Conservation (phyloP, 1,139 yeast genomes). For the Groenewaldozyma auringiensis region DNA sequence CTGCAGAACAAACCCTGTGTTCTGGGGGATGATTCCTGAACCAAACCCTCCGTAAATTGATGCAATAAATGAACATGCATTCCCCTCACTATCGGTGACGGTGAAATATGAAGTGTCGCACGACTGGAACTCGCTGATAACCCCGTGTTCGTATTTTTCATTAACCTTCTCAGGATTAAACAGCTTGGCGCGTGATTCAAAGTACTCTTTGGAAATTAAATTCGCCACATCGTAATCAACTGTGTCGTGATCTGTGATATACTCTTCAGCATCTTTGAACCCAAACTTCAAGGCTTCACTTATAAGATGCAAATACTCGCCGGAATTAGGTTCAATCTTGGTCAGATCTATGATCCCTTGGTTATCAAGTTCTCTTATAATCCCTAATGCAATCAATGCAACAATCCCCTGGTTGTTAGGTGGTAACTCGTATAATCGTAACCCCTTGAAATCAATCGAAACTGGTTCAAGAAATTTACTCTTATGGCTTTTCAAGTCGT, state of each 20-base stretch:
- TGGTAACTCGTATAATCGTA: conserved; percentile 61
- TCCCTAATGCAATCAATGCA: conserved; percentile 61
- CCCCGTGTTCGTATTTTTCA: conserved; percentile 41
- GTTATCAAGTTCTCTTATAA: conserved; percentile 46
- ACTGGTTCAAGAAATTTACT: conserved; percentile 61
- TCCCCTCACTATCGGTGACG: conserved; percentile 62
- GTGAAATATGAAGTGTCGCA: conserved; percentile 76
- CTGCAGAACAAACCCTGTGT: conserved; percentile 63
- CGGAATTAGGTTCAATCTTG: conserved; percentile 54
- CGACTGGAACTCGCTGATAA: conserved; percentile 55
- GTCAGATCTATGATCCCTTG: conserved; percentile 40
- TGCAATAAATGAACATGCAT: conserved; percentile 76
- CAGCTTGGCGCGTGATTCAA: conserved; percentile 43
- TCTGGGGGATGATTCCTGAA: conserved; percentile 59
- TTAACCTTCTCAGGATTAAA: conserved; percentile 40
- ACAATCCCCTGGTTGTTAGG: conserved; percentile 79
- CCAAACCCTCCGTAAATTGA: conserved; percentile 71
- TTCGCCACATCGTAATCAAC: conserved; percentile 35
- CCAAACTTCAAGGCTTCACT: conserved; percentile 67
- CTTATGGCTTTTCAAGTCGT: conserved; percentile 50
- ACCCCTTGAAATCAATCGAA: conserved; percentile 37
- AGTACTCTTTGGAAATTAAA: conserved; percentile 36
- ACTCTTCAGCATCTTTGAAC: conserved; percentile 71
- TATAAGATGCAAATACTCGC: conserved; percentile 59
- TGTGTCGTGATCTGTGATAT: conserved; percentile 47